Evolutionary conservation across 1,139 yeast species (phyloP).

Genomic region (Kodamaea derodonti): DNA sequence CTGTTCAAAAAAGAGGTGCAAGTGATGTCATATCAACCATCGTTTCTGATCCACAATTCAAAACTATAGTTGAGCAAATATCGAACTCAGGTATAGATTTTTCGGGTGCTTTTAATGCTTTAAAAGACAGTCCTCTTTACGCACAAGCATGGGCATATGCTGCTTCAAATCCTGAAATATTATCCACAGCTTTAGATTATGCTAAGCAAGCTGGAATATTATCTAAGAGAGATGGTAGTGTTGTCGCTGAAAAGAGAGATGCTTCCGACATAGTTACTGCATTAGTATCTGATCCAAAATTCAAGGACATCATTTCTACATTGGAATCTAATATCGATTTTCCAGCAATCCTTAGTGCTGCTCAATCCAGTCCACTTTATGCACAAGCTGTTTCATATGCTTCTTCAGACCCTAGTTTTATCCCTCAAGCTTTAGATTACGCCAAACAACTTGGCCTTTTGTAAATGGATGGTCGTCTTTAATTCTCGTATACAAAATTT

Average conservation of each 20-base stretch:
- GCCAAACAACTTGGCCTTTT: too few relatives aligned
- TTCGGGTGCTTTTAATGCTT: not conserved
- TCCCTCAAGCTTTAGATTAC: too few relatives aligned
- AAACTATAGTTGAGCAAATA: slow-evolving; percentile 4
- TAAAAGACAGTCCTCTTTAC: not conserved
- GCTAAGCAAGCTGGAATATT: not conserved
- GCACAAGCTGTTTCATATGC: too few relatives aligned
- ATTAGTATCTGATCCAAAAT: slow-evolving; percentile 6
- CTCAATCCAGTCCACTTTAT: too few relatives aligned
- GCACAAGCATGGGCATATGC: slow-evolving; percentile 7
- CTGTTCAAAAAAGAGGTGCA: too few relatives aligned
- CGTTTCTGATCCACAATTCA: slow-evolving; percentile 1
- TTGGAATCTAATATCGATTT: too few relatives aligned
- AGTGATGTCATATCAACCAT: slow-evolving; percentile 4
- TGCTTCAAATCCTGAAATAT: not conserved
- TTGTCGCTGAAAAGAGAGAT: slow-evolving; percentile 17
- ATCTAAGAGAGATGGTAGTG: too few relatives aligned
- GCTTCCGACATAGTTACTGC: slow-evolving; percentile 15
- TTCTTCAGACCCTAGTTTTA: too few relatives aligned
- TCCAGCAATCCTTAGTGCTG: too few relatives aligned
- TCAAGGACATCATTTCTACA: not conserved
- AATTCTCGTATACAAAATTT: too few relatives aligned
- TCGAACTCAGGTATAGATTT: slow-evolving; percentile 1
- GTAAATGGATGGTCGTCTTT: too few relatives aligned
- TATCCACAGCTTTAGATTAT: not conserved